Percentiles rank a stretch among this genome's conserved stretches.
phyloP scores from a whole-genome alignment of 1,139 yeast species.

The Pichia sp. region DNA sequence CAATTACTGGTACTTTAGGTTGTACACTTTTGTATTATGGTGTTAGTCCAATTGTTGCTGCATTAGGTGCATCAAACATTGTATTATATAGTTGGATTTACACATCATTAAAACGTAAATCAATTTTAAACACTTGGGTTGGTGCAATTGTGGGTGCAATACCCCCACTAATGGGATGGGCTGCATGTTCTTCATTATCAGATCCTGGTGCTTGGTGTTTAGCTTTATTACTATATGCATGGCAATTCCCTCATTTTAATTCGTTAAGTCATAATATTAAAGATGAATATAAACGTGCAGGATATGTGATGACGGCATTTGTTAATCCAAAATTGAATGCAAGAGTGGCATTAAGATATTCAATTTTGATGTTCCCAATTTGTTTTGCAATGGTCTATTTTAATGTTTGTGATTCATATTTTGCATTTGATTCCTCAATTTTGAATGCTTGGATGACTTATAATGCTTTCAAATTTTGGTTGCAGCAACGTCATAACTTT shows the following conservation, averaged over 20 bases:
- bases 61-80: conserved; percentile 71
- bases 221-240: conserved; percentile 84
- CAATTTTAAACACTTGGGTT: conserved; percentile 92
- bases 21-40: conserved; percentile 64
- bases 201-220: conserved; percentile 96
- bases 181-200: conserved; percentile 73
- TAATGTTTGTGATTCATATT: conserved; percentile 77
- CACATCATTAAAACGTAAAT: conserved; percentile 80
- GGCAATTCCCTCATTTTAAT: conserved; percentile 99
- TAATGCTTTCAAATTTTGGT: conserved; percentile 80
- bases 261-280: conserved; percentile 84
- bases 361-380: conserved; percentile 84
- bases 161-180: conserved; percentile 99
- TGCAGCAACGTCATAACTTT: conserved; percentile 59
- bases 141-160: conserved; percentile 98
- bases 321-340: conserved; percentile 90
- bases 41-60: conserved; percentile 80
- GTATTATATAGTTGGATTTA: conserved; percentile 82
- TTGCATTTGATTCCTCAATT: conserved; percentile 70
- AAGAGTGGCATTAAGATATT: conserved; percentile 84
- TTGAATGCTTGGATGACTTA: conserved; percentile 83
- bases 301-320: conserved; percentile 94
- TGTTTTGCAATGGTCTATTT: conserved; percentile 78
- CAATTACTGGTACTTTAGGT: conserved; percentile 65
- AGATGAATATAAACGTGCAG: conserved; percentile 84